Evolutionary conservation across 805 yeast species (phyloP), one percentile per base, ranked within the genome.

Genomic region (Wickerhamiella sorbophila): DNA sequence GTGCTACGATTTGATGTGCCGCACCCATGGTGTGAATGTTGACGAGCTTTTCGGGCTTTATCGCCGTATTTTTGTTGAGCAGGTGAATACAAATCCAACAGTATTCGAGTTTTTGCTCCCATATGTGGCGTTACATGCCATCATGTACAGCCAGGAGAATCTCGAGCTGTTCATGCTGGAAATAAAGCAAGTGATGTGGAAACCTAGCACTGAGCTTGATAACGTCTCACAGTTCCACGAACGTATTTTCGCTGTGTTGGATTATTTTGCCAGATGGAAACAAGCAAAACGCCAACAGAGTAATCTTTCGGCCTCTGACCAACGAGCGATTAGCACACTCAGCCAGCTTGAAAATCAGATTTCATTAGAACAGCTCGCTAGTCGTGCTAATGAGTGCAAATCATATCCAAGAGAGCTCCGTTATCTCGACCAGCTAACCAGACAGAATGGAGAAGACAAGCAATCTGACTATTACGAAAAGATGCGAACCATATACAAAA

Each of bases 341-440:
- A 52, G 52, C 32, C 33, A 38, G 3, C 33, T 49, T 3, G 19
- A 48, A 5, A 41, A 43, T 1, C 36, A 39, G 8, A 48, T 87
- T 8, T 82, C 94, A 0, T 73, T 77, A 22, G 76, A 74, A 31
- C 55, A 81, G 18, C 66, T 91, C 52, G 95, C 95, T 0, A 66
- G 69, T 29, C 67, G 91, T 40, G 80, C 96, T 0, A 71, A 85
- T 1, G 85, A 85, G 48, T 82, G 93, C 46, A 82, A 76, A 36
- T 77, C 93, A 0, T 85, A 75, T 54, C 96, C 93, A 48, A 66
- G 97, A 36, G 86, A 97, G 0, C 75, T 88, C 5, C 64, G 87
- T 40, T 85, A 84, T 56, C 65, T 83, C 52, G 99, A 91, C 51
- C 83, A 83, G 52, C 75, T 81, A 46, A 72, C 71, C 45, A 62